Base-by-base conservation (phyloP, 1,139 yeast species). In the Kurtzmaniella quercitrusa region DNA sequence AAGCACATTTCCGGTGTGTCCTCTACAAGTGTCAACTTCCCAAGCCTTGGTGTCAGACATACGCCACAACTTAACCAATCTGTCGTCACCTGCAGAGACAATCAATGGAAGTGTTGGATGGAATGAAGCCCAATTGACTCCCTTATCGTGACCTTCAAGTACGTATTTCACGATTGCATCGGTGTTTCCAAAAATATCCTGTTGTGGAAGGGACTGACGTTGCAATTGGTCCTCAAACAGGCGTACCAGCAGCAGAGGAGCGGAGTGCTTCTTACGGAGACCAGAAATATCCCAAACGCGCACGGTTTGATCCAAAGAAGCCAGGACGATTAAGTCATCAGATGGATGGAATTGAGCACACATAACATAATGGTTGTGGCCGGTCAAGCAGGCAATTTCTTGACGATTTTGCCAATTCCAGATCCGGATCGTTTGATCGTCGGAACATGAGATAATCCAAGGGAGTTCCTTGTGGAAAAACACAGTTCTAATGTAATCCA, bases 371-470 rank as follows among this genome's bases (percentile, higher is more conserved):
- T 94, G 98, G 66, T 89, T 91, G 66, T 94, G 99, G 47, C 99
- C 98, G 6, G 98, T 93, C 56, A 94, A 73, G 57, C 97, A 88
- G 19, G 98, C 98, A 57, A 94, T 86, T 61, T 93, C 98, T 63
- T 89, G 95, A 55, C 98, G 84, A 62, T 91, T 91, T 71, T 94
- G 98, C 98, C 98, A 94, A 68, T 94, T 94, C 99, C 99, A 94
- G 54, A 94, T 93, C 60, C 98, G 79, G 53, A 94, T 89, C 37
- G 99, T 94, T 68, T 94, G 98, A 71, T 94, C 99, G 63, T 94
- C 99, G 34, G 97, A 88, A 50, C 95, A 85, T 18, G 97, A 85
- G 49, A 94, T 80, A 58, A 94, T 86, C 98, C 98, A 94, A 9
- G 99, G 99, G 60, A 94, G 76, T 60, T 91, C 97, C 57, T 83